Percentiles rank a stretch among this genome's conserved stretches.
Conservation (phyloP, 352 stramenopile species). For the Phytophthora aleatoria region DNA sequence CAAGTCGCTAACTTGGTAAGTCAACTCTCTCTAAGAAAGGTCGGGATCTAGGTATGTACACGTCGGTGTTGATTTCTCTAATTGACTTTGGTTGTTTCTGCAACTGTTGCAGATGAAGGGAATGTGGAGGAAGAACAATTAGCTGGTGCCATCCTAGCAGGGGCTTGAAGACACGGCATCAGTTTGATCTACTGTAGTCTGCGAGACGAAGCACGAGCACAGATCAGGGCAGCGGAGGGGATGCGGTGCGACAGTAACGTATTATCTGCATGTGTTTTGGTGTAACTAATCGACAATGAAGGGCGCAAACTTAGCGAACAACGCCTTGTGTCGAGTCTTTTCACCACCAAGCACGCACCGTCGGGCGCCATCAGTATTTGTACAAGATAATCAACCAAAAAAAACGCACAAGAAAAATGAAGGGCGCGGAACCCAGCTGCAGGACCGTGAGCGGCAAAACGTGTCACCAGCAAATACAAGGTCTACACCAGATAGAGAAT, state of each 20-base stretch:
- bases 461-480: conserved; percentile 14
- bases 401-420: conserved; percentile 37
- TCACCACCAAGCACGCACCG: conserved; percentile 29
- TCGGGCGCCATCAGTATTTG: conserved; percentile 40
- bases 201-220: conserved; percentile 35
- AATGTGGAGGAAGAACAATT: conserved; percentile 85
- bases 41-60: conserved; percentile 11
- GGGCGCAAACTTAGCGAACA: conserved; percentile 28
- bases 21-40: conserved; percentile 24
- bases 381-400: conserved; percentile 52
- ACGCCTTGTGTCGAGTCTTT: conserved; percentile 31
- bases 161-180: conserved; percentile 22
- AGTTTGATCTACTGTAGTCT: conserved; percentile 33
- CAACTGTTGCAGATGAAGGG: conserved; percentile 63
- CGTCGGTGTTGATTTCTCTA: conserved; percentile 5
- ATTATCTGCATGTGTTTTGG: conserved; percentile 51
- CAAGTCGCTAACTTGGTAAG: conserved; percentile 60
- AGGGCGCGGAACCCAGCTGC: conserved; percentile 24
- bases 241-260: conserved; percentile 50
- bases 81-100: conserved; percentile 11
- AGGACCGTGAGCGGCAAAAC: conserved; percentile 11
- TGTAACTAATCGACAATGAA: conserved; percentile 46
- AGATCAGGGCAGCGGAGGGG: conserved; percentile 24
- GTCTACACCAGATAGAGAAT: conserved; percentile 40
- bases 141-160: conserved; percentile 27